A percentile compares a stretch with the other conserved stretches of the same genome.
These are phyloP conservation scores for Kuraishia hungarica DNA, from an alignment of 805 yeast genomes.

Conservation along the genomic window DNA sequence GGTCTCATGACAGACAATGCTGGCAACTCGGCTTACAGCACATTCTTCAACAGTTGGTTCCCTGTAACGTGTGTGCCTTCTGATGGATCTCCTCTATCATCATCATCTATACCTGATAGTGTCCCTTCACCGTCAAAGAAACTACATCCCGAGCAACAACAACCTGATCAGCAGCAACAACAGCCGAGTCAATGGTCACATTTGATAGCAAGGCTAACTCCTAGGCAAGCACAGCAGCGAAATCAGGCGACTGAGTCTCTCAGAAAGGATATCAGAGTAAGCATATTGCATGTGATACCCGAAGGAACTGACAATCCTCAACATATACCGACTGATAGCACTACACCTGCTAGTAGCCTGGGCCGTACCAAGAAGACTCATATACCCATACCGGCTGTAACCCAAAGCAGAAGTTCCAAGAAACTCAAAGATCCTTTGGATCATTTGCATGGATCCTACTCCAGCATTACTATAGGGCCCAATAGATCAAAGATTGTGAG, in stretches of 20 bases:
- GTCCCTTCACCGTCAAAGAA: background rate
- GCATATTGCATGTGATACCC: background rate
- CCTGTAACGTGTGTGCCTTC: too few relatives aligned
- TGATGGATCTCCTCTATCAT: too few relatives aligned
- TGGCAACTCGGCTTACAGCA: too few relatives aligned
- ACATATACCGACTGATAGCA: background rate
- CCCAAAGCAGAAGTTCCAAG: background rate
- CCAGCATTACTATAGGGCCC: slow-evolving; percentile 31
- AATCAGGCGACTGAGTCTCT: background rate
- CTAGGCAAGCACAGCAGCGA: background rate
- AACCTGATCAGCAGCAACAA: too few relatives aligned
- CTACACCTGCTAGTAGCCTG: background rate
- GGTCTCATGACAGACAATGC: too few relatives aligned
- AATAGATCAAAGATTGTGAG: slow-evolving; percentile 30
- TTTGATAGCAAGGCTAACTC: background rate
- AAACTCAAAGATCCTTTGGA: background rate
- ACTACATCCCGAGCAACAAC: background rate
- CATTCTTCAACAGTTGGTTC: too few relatives aligned
- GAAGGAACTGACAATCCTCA: background rate
- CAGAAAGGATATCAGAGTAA: background rate
- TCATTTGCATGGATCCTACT: slow-evolving; percentile 26
- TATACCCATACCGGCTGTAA: background rate
- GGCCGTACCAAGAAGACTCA: background rate
- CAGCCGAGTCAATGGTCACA: background rate
- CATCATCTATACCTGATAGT: too few relatives aligned